Evolutionary conservation across 148 eudicot species (phyloP).

Genomic region (Camellia japonica): DNA sequence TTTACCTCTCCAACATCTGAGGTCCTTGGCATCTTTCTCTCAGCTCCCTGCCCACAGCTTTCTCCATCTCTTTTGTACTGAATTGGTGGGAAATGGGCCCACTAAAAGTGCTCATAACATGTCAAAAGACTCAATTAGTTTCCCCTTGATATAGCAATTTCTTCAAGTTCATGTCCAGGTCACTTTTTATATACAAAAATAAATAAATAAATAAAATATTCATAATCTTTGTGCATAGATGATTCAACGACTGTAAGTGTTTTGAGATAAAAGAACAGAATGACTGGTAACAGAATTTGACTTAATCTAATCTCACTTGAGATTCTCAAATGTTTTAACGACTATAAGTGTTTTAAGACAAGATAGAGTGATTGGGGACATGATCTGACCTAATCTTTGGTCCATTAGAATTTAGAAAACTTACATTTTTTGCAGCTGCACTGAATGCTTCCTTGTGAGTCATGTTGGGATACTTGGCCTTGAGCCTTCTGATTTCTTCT

Average conservation of each 20-base stretch:
- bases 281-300: too few relatives aligned
- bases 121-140: neutral
- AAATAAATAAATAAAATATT: too few relatives aligned
- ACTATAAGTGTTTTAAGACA: too few relatives aligned
- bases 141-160: neutral
- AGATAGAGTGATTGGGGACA: too few relatives aligned
- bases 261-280: too few relatives aligned
- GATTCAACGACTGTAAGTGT: too few relatives aligned
- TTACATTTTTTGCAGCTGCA: constrained; percentile 92
- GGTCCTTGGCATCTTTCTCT: constrained; percentile 19
- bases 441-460: constrained; percentile 96
- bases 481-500: constrained; percentile 86
- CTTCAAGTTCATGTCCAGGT: neutral
- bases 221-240: too few relatives aligned
- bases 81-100: constrained; percentile 81
- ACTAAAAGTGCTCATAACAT: constrained; percentile 35
- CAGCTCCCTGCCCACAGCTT: constrained; percentile 27
- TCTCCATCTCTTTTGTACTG: constrained; percentile 40
- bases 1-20: constrained; percentile 20
- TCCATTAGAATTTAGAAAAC: neutral
- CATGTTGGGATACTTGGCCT: constrained; percentile 62
- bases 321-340: too few relatives aligned
- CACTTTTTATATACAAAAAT: too few relatives aligned
- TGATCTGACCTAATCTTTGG: too few relatives aligned
- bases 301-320: too few relatives aligned